phyloP scores from a whole-genome alignment of 768 basidiomycete species.

The Podaxis sp. region DNA sequence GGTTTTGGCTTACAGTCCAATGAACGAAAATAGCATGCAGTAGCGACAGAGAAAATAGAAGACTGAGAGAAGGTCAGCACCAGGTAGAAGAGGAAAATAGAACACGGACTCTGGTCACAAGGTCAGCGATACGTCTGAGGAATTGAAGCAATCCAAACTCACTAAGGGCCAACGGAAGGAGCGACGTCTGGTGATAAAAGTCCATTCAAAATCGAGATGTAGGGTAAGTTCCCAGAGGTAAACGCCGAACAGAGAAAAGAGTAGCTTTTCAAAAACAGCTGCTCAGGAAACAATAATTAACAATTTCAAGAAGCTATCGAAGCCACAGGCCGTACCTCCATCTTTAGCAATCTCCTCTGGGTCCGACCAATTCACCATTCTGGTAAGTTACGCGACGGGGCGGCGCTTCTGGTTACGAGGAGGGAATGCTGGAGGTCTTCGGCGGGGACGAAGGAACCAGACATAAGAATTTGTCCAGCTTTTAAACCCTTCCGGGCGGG shows the following conservation, averaged over 20 bases:
- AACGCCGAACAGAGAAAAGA: slow-evolving; percentile 64
- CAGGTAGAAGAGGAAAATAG: slow-evolving; percentile 22
- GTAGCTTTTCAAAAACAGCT: slow-evolving; percentile 61
- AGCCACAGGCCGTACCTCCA: slow-evolving; percentile 28
- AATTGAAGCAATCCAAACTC: slow-evolving; percentile 25
- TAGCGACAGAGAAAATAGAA: slow-evolving; percentile 74
- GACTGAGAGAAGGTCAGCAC: slow-evolving; percentile 29
- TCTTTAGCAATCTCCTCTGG: slow-evolving; percentile 43
- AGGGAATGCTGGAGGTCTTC: not conserved
- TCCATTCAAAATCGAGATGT: slow-evolving; percentile 69
- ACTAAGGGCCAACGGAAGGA: slow-evolving; percentile 72
- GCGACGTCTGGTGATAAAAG: slow-evolving; percentile 55
- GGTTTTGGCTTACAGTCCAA: slow-evolving; percentile 52
- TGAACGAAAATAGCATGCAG: slow-evolving; percentile 64
- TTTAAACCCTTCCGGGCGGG: slow-evolving; percentile 12
- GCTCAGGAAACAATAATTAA: not conserved
- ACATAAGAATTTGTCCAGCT: not conserved
- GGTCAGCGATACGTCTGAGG: not conserved
- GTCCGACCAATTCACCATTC: slow-evolving; percentile 54
- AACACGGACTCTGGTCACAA: not conserved
- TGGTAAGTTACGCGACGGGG: slow-evolving; percentile 16
- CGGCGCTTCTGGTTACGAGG: not conserved
- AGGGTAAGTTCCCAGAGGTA: slow-evolving; percentile 68
- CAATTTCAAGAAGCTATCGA: not conserved
- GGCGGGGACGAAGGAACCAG: slow-evolving; percentile 11